Conservation (phyloP, 2,329 filamentous ascomycete species). For the Acephala macrosclerotiorum region DNA sequence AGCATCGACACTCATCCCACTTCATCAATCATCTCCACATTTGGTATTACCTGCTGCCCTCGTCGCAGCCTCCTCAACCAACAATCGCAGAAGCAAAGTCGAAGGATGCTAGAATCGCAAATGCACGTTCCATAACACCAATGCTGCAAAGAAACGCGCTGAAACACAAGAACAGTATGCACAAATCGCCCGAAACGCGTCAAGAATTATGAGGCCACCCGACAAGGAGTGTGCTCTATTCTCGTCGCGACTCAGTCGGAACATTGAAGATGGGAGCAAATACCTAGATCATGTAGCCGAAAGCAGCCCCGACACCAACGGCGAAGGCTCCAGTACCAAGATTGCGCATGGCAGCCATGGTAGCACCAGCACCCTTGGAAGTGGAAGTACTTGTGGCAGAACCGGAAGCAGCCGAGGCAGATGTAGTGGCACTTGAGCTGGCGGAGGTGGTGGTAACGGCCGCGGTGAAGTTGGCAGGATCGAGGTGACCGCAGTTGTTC, state of each 20-base stretch:
- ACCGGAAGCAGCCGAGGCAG: constrained; percentile 38
- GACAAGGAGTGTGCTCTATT: constrained; percentile 19
- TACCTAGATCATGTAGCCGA: constrained; percentile 63
- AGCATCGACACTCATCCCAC: constrained; percentile 16
- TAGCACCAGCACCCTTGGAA: constrained; percentile 51
- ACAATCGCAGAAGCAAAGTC: constrained; percentile 11
- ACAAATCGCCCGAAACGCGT: constrained; percentile 27
- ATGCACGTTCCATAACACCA: constrained; percentile 39
- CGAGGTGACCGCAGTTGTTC: constrained; percentile 57
- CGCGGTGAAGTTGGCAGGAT: constrained; percentile 40
- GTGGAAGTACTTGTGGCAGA: constrained; percentile 40
- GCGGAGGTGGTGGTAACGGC: constrained; percentile 49
- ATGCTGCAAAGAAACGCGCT: constrained; percentile 42
- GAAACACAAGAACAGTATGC: constrained; percentile 41
- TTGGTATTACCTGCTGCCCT: constrained; percentile 21
- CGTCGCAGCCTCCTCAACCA: constrained; percentile 6
- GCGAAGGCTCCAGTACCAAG: constrained; percentile 53
- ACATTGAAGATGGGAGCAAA: background rate
- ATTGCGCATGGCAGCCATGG: constrained; percentile 48
- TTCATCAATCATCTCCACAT: constrained; percentile 33
- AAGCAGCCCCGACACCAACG: constrained; percentile 58
- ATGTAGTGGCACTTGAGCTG: constrained; percentile 42
- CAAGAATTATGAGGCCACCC: background rate
- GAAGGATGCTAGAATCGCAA: constrained; percentile 12
- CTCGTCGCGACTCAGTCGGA: constrained; percentile 15